Conservation (phyloP, 176 grass and related monocot species). For the Poa pratensis region DNA sequence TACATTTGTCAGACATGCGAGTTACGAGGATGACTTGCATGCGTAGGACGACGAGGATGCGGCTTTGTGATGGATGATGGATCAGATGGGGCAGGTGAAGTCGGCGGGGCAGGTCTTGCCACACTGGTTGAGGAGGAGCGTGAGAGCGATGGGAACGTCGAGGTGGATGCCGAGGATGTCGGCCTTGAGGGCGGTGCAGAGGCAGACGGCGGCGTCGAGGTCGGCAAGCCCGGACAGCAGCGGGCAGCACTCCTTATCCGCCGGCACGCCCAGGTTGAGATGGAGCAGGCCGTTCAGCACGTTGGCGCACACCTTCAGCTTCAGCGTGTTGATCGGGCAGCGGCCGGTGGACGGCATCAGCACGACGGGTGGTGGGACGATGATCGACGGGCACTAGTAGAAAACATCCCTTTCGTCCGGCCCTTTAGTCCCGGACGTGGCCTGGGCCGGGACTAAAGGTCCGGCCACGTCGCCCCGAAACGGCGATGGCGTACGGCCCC, state of each 20-base stretch:
- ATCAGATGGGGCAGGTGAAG: background rate
- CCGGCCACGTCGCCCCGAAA: too few relatives aligned
- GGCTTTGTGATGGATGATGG: background rate
- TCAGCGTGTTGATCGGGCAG: slow-evolving; percentile 40
- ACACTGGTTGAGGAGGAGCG: slow-evolving; percentile 1
- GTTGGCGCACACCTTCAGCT: slow-evolving; percentile 41
- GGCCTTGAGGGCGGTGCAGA: slow-evolving; percentile 5
- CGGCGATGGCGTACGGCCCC: too few relatives aligned
- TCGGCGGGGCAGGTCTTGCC: background rate
- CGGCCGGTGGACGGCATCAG: too few relatives aligned
- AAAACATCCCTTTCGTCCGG: too few relatives aligned
- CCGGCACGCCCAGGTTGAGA: slow-evolving; percentile 28
- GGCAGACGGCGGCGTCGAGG: slow-evolving; percentile 6
- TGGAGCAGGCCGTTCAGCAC: slow-evolving; percentile 52
- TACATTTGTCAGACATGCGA: too few relatives aligned
- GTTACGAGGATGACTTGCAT: too few relatives aligned
- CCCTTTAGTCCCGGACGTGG: too few relatives aligned
- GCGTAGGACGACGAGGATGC: too few relatives aligned
- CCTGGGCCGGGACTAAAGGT: too few relatives aligned
- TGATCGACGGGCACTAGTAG: too few relatives aligned
- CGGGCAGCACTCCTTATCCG: slow-evolving; percentile 47
- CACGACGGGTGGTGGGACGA: too few relatives aligned
- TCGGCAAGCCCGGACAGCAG: background rate
- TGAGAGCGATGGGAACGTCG: background rate
- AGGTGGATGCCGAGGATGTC: slow-evolving; percentile 48